Conservation (phyloP, 2,329 filamentous ascomycete genomes). For the Aspergillus fijiensis region DNA sequence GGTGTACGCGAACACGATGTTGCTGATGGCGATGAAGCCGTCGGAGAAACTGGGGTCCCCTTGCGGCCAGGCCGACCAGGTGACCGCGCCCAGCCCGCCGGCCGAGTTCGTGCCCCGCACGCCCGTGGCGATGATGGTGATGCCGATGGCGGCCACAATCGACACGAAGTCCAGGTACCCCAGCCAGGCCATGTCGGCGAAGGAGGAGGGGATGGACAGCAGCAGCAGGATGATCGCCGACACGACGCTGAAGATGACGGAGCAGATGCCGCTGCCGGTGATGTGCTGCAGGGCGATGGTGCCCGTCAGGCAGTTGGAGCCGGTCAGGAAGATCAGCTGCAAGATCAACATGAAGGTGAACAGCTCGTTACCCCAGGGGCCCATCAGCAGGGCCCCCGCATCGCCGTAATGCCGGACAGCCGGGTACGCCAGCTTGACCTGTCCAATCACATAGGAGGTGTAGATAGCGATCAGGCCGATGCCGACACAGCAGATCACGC, state of each 20-base stretch:
- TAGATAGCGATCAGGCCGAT: slow-evolving; percentile 41
- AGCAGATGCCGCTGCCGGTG: slow-evolving; percentile 38
- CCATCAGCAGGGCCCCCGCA: slow-evolving; percentile 44
- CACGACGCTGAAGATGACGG: slow-evolving; percentile 40
- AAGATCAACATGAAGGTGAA: slow-evolving; percentile 44
- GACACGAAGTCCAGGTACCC: slow-evolving; percentile 36
- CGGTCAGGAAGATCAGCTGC: slow-evolving; percentile 44
- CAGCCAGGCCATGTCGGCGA: slow-evolving; percentile 34
- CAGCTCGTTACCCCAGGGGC: slow-evolving; percentile 40
- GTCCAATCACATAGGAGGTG: slow-evolving; percentile 42
- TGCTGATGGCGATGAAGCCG: slow-evolving; percentile 28
- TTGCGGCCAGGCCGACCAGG: slow-evolving; percentile 20
- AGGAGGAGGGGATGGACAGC: slow-evolving; percentile 33
- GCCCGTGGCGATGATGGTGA: slow-evolving; percentile 35
- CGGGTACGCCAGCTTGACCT: slow-evolving; percentile 37
- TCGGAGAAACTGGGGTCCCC: slow-evolving; percentile 24
- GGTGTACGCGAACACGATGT: slow-evolving; percentile 38
- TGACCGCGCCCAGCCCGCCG: slow-evolving; percentile 15
- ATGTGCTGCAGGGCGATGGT: slow-evolving; percentile 48
- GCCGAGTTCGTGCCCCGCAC: slow-evolving; percentile 20
- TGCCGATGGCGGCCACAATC: slow-evolving; percentile 31
- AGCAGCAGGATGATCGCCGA: slow-evolving; percentile 37
- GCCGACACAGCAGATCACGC: slow-evolving; percentile 44
- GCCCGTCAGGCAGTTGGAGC: slow-evolving; percentile 47
- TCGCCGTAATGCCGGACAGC: slow-evolving; percentile 46